A percentile compares a stretch with the other conserved stretches of the same genome.
phyloP scores from a whole-genome alignment of 371 early-diverging fungal genomes.

The Zopfochytrium polystomum region DNA sequence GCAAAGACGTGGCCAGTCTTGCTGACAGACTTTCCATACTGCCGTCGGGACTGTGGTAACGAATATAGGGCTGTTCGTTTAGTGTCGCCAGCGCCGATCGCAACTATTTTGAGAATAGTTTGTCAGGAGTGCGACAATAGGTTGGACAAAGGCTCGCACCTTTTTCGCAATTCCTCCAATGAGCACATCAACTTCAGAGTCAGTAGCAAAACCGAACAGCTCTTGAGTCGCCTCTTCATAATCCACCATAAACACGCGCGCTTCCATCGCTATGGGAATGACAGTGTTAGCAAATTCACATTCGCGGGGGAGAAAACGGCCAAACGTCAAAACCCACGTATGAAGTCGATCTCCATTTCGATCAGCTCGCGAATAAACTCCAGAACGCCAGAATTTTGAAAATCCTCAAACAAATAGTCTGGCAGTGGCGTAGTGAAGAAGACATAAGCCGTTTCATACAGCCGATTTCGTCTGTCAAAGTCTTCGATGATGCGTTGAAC shows the following conservation, averaged over 20 bases:
- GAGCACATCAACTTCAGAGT: slow-evolving; percentile 46
- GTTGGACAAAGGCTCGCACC: slow-evolving; percentile 35
- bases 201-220: slow-evolving; percentile 48
- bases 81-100: slow-evolving; percentile 45
- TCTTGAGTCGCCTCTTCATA: slow-evolving; percentile 57
- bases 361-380: too few relatives aligned
- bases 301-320: too few relatives aligned
- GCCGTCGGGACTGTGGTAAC: slow-evolving; percentile 73
- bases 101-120: slow-evolving; percentile 6
- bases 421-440: too few relatives aligned
- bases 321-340: too few relatives aligned
- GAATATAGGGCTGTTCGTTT: slow-evolving; percentile 79
- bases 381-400: too few relatives aligned
- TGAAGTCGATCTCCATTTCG: too few relatives aligned
- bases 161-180: slow-evolving; percentile 62
- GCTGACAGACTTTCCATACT: slow-evolving; percentile 51
- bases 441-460: slow-evolving; percentile 38
- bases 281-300: too few relatives aligned
- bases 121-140: neutral
- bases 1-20: slow-evolving; percentile 58
- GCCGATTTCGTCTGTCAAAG: slow-evolving; percentile 51
- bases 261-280: slow-evolving; percentile 68
- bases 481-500: slow-evolving; percentile 74
- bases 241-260: slow-evolving; percentile 71
- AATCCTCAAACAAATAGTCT: too few relatives aligned